Evolutionary conservation across 2,329 filamentous ascomycete species (phyloP).

Genomic region (Penicillium sp.): DNA sequence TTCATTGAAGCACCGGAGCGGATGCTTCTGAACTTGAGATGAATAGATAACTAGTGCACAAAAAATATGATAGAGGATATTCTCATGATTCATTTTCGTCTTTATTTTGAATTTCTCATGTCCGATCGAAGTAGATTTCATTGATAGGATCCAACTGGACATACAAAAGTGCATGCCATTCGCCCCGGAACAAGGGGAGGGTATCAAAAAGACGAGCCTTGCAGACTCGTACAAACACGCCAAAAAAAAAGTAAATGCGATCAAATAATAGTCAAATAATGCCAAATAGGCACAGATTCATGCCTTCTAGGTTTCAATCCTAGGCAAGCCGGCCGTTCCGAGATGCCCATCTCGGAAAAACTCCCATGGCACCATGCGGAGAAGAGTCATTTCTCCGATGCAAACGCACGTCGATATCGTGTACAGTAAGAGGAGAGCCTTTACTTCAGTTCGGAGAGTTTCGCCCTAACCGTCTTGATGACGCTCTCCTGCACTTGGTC

Average conservation of each 20-base stretch:
- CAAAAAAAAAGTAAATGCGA: constrained; percentile 6
- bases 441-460: constrained; percentile 53
- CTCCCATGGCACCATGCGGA: constrained; percentile 20
- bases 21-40: constrained; percentile 84
- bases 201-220: constrained; percentile 11
- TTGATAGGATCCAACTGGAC: neutral
- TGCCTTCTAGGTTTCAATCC: neutral
- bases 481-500: constrained; percentile 64
- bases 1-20: constrained; percentile 83
- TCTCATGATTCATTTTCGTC: neutral
- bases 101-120: neutral
- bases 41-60: constrained; percentile 30
- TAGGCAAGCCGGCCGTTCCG: neutral
- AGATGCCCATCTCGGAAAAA: constrained; percentile 8
- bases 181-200: constrained; percentile 9
- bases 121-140: neutral
- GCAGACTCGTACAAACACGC: constrained; percentile 3
- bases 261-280: constrained; percentile 5
- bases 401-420: neutral
- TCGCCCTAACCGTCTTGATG: constrained; percentile 60
- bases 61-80: neutral
- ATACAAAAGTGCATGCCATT: constrained; percentile 7
- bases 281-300: neutral
- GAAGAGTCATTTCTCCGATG: constrained; percentile 12
- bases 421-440: neutral